Evolutionary conservation across 2,329 filamentous ascomycete genomes (phyloP).

Genomic region (Clonostachys solani): DNA sequence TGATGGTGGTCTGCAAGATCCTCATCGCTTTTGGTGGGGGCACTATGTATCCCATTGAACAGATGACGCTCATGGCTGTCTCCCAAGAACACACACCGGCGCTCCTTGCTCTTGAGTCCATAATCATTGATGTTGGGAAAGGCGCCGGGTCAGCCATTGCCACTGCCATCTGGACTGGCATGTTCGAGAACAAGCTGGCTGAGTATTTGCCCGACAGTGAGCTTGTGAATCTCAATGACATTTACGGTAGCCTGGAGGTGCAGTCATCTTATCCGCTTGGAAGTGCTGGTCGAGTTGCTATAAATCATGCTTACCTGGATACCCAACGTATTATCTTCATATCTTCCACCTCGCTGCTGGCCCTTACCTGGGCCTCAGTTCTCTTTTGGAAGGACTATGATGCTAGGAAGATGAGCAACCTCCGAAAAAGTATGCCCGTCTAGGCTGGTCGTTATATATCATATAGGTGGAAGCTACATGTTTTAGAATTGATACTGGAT

Average conservation of each 20-base stretch:
- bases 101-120: constrained; percentile 10
- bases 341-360: constrained; percentile 19
- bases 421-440: too few species aligned
- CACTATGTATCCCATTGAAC: constrained; percentile 17
- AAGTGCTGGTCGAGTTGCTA: constrained; percentile 37
- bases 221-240: constrained; percentile 28
- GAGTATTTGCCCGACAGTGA: constrained; percentile 39
- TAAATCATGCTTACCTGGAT: constrained; percentile 51
- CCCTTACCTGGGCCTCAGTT: constrained; percentile 23
- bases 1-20: constrained; percentile 31
- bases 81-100: constrained; percentile 15
- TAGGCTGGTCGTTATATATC: too few species aligned
- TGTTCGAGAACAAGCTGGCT: constrained; percentile 31
- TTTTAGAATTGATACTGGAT: too few species aligned
- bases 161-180: constrained; percentile 13
- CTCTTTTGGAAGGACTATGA: constrained; percentile 43
- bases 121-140: constrained; percentile 8
- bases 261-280: constrained; percentile 44
- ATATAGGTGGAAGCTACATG: too few species aligned
- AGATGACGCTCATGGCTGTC: constrained; percentile 14
- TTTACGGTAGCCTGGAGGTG: constrained; percentile 46
- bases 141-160: constrained; percentile 11
- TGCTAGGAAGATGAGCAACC: constrained; percentile 28
- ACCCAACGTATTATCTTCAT: constrained; percentile 39
- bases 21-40: constrained; percentile 33